Percentiles rank a stretch among this genome's conserved stretches.
Conservation (phyloP, 2,329 filamentous ascomycete genomes). For the Sporothrix dimorphospora region DNA sequence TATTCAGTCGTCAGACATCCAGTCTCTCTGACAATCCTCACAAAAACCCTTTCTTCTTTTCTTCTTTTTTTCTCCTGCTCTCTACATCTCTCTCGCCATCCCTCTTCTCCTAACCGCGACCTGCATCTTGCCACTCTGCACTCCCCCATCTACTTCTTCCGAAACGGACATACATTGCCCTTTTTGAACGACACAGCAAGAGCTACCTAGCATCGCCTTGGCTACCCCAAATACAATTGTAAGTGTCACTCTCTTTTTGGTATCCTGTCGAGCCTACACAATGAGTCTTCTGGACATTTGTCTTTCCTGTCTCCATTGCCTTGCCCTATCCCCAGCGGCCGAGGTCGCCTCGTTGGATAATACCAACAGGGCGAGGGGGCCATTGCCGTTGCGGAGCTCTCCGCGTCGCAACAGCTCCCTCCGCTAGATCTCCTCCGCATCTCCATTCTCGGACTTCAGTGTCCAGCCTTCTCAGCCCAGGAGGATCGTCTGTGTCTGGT, state of each 20-base stretch:
- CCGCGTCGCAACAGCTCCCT: neutral
- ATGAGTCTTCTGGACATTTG: too few relatives aligned
- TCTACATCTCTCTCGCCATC: neutral
- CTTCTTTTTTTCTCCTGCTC: neutral
- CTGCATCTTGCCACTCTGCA: neutral
- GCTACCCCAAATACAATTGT: conserved; percentile 4
- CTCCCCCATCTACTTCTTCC: conserved; percentile 17
- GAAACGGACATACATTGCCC: conserved; percentile 22
- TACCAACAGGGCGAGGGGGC: neutral
- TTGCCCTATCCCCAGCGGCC: neutral
- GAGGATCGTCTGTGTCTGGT: neutral
- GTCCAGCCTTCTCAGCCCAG: neutral
- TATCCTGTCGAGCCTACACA: neutral
- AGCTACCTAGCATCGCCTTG: conserved; percentile 7
- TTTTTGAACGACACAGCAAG: neutral
- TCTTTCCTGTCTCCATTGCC: neutral
- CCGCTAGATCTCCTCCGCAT: conserved; percentile 7
- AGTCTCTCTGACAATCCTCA: neutral
- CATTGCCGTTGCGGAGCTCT: neutral
- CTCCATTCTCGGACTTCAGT: conserved; percentile 4
- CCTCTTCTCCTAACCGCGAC: neutral
- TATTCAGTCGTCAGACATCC: neutral
- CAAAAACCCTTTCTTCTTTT: neutral
- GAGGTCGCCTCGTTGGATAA: neutral
- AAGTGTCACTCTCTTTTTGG: neutral